A percentile compares a stretch with the other conserved stretches of the same genome.
Evolutionary conservation across 495 filamentous ascomycete genomes (phyloP).

Genomic region (Pseudomonodictys pantanalensis): DNA sequence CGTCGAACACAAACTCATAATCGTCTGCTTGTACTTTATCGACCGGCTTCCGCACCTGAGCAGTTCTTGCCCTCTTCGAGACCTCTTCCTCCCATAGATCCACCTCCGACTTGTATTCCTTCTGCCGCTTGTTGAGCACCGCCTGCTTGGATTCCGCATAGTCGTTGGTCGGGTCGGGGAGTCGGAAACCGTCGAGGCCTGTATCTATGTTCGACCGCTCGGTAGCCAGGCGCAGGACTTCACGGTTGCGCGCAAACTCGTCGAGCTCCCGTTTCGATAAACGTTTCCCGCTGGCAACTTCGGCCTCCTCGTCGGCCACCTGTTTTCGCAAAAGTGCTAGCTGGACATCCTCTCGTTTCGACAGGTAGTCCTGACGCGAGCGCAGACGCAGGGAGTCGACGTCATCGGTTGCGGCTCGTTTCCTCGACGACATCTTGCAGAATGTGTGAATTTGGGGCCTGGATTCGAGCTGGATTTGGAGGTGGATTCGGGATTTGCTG

Average conservation of each 20-base stretch:
- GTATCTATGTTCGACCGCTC: conserved; percentile 87
- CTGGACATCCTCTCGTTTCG: conserved; percentile 84
- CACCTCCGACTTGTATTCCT: conserved; percentile 88
- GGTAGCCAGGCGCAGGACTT: conserved; percentile 83
- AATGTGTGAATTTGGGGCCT: background rate
- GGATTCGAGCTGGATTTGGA: background rate
- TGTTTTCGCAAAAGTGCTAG: conserved; percentile 82
- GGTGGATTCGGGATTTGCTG: background rate
- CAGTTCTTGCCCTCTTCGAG: conserved; percentile 77
- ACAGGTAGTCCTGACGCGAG: conserved; percentile 87
- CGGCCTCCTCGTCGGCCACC: conserved; percentile 84
- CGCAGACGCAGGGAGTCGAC: conserved; percentile 75
- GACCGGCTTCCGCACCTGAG: conserved; percentile 67
- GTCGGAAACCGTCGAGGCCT: conserved; percentile 85
- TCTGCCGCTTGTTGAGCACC: conserved; percentile 87
- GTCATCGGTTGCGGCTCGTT: conserved; percentile 10
- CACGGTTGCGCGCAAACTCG: conserved; percentile 86
- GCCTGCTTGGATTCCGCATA: conserved; percentile 74
- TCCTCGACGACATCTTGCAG: conserved; percentile 10
- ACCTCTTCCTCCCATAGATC: conserved; percentile 96
- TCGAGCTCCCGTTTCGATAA: conserved; percentile 78
- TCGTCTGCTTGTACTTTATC: conserved; percentile 81
- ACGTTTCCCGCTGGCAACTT: conserved; percentile 71
- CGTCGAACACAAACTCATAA: conserved; percentile 93
- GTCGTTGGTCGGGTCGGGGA: conserved; percentile 84